These are phyloP conservation scores for Podospora pseudopauciseta DNA, from an alignment of 495 filamentous ascomycete species.

Conservation along the genomic window DNA sequence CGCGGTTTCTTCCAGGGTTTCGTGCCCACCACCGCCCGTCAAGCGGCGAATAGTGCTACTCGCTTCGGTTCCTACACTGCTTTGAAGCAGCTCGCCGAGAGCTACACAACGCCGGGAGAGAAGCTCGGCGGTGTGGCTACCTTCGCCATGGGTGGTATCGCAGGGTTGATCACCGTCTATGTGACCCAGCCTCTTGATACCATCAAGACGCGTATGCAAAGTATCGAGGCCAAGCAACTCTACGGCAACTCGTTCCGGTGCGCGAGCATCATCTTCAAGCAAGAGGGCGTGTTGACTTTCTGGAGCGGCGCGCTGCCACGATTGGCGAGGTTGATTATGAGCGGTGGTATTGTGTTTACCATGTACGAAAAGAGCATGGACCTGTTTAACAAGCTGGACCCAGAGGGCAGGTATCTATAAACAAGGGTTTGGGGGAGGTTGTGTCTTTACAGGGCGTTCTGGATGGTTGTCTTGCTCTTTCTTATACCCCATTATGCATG, in stretches of 20 bases:
- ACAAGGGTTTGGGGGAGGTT: background rate
- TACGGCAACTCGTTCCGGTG: constrained; percentile 91
- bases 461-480: background rate
- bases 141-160: constrained; percentile 85
- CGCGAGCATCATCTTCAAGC: constrained; percentile 75
- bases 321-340: constrained; percentile 77
- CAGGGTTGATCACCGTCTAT: constrained; percentile 90
- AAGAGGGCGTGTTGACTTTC: constrained; percentile 85
- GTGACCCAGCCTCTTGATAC: constrained; percentile 91
- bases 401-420: constrained; percentile 78
- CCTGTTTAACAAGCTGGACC: constrained; percentile 73
- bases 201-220: constrained; percentile 98
- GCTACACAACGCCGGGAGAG: constrained; percentile 90
- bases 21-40: constrained; percentile 87
- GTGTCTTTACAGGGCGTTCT: background rate
- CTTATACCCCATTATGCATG: constrained; percentile 17
- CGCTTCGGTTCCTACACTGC: constrained; percentile 88
- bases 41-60: constrained; percentile 89
- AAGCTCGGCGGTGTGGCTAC: constrained; percentile 87
- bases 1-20: constrained; percentile 96
- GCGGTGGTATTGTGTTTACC: constrained; percentile 95
- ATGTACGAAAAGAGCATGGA: constrained; percentile 99
- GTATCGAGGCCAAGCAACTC: constrained; percentile 73
- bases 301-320: constrained; percentile 92
- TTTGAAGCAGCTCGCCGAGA: constrained; percentile 84